These are phyloP conservation scores for Skeletonema costatum DNA, from an alignment of 108 stramenopile species.

Conservation along the genomic window DNA sequence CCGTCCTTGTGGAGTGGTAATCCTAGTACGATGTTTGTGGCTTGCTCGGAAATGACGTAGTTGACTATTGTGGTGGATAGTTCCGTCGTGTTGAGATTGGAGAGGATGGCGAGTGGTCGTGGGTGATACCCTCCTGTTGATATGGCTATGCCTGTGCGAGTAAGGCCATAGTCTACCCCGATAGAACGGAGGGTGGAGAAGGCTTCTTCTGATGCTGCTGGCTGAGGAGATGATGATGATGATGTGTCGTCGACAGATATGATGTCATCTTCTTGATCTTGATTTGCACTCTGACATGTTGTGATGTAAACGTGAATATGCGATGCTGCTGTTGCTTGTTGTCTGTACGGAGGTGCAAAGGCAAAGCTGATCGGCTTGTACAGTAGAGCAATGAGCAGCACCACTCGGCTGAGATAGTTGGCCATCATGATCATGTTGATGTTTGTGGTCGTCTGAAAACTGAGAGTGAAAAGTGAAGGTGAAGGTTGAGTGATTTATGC, in stretches of 20 bases:
- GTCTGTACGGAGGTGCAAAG: not conserved
- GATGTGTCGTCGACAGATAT: not conserved
- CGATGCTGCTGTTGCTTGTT: too few species aligned
- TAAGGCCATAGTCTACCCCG: constrained; percentile 83
- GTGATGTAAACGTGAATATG: not conserved
- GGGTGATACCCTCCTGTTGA: constrained; percentile 72
- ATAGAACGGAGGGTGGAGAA: constrained; percentile 50
- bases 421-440: too few species aligned
- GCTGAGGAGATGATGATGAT: not conserved
- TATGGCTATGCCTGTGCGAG: constrained; percentile 77
- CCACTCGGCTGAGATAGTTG: not conserved
- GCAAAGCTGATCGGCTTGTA: not conserved
- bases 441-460: too few species aligned
- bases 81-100: constrained; percentile 33
- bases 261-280: not conserved
- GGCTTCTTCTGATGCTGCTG: not conserved
- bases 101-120: constrained; percentile 64
- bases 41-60: constrained; percentile 52
- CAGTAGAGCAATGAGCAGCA: not conserved
- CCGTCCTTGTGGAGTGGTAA: constrained; percentile 85
- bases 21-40: constrained; percentile 68
- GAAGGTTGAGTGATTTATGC: too few species aligned
- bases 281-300: not conserved
- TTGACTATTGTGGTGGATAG: constrained; percentile 49
- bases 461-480: too few species aligned